Evolutionary conservation across 140 eudicot genomes (phyloP).

Genomic region (Anethum foeniculum): DNA sequence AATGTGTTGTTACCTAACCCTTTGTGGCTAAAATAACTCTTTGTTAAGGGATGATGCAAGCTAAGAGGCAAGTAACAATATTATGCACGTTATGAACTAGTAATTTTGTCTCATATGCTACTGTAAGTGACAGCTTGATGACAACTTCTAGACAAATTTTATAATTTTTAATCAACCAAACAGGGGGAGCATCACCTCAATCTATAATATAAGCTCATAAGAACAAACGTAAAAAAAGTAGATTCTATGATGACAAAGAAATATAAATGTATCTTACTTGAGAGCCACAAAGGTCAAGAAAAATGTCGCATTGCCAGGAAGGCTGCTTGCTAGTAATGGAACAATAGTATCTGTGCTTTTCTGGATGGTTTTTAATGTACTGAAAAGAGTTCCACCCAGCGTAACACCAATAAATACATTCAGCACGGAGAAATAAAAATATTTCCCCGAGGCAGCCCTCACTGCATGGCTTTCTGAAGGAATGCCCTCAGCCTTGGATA

Average conservation of each 20-base stretch:
- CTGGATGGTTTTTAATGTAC: slow-evolving; percentile 42
- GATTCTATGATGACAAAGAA: background rate
- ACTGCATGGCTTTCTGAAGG: slow-evolving; percentile 69
- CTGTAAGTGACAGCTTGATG: background rate
- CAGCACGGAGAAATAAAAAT: slow-evolving; percentile 67
- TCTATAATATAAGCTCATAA: background rate
- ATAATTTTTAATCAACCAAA: background rate
- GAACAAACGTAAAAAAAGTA: background rate
- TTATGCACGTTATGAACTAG: background rate
- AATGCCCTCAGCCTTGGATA: slow-evolving; percentile 83
- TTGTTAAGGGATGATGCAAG: background rate
- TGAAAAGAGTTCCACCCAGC: slow-evolving; percentile 59
- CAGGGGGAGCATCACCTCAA: background rate
- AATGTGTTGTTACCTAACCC: background rate
- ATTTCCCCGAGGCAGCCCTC: slow-evolving; percentile 92
- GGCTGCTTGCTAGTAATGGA: slow-evolving; percentile 53
- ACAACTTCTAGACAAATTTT: background rate
- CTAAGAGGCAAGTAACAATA: background rate
- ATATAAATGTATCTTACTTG: slow-evolving; percentile 41
- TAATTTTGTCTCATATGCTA: background rate
- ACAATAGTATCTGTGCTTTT: slow-evolving; percentile 25
- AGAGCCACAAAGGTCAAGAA: slow-evolving; percentile 93
- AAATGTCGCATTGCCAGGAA: slow-evolving; percentile 91
- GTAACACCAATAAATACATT: slow-evolving; percentile 93
- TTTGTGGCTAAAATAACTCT: background rate